Evolutionary conservation across 2,329 filamentous ascomycete genomes (phyloP).

Genomic region (Ophiocordyceps robertsii): DNA sequence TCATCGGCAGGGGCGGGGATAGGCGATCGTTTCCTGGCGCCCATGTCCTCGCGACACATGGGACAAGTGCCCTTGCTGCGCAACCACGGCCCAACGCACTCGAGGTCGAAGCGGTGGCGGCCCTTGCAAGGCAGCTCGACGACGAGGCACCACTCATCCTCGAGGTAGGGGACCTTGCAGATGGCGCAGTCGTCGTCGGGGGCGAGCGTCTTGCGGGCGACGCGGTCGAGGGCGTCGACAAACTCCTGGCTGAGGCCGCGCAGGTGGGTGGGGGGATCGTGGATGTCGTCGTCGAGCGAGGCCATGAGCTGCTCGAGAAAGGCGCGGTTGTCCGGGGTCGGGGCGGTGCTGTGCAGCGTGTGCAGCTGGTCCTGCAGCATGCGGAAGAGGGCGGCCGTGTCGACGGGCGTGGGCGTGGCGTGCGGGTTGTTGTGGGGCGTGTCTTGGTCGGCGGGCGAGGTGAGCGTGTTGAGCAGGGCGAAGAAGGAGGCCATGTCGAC

Average conservation of each 20-base stretch:
- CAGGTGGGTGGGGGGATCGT: slow-evolving; percentile 35
- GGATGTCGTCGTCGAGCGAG: slow-evolving; percentile 35
- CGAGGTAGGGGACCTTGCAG: slow-evolving; percentile 47
- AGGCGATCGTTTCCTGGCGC: slow-evolving; percentile 27
- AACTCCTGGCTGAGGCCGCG: slow-evolving; percentile 45
- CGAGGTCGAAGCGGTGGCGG: slow-evolving; percentile 48
- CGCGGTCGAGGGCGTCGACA: slow-evolving; percentile 45
- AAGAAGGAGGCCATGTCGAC: slow-evolving; percentile 52
- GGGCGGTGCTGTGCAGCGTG: slow-evolving; percentile 34
- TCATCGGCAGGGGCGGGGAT: slow-evolving; percentile 30
- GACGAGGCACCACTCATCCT: slow-evolving; percentile 49
- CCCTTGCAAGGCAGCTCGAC: slow-evolving; percentile 50
- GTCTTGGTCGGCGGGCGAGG: slow-evolving; percentile 19
- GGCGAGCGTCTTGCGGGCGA: slow-evolving; percentile 34
- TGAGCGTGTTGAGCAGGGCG: slow-evolving; percentile 41
- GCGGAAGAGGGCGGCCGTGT: slow-evolving; percentile 41
- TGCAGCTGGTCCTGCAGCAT: slow-evolving; percentile 46
- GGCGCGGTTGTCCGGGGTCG: slow-evolving; percentile 30
- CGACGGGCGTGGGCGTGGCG: slow-evolving; percentile 45
- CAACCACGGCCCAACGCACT: slow-evolving; percentile 55
- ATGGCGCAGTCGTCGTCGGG: slow-evolving; percentile 45
- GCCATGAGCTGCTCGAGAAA: slow-evolving; percentile 37
- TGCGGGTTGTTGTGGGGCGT: slow-evolving; percentile 37
- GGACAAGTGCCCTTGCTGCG: slow-evolving; percentile 51
- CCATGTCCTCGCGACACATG: slow-evolving; percentile 47